Evolutionary conservation across 2,329 filamentous ascomycete genomes (phyloP).

Genomic region (Ophiocordyceps camponoti-floridani): DNA sequence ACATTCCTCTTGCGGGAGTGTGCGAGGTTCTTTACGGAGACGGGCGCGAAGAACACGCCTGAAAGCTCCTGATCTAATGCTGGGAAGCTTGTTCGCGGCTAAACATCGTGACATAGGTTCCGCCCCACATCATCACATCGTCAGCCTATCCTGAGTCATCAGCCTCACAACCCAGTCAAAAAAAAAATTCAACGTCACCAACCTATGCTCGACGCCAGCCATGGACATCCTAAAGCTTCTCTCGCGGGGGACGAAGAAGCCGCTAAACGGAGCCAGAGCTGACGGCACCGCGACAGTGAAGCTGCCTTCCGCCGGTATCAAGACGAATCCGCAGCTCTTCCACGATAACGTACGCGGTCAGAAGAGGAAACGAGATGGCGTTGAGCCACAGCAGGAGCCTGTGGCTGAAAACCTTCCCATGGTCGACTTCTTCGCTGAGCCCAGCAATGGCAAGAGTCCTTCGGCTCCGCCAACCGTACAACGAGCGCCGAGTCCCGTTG

Average conservation of each 20-base stretch:
- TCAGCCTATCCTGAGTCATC: background rate
- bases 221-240: slow-evolving; percentile 63
- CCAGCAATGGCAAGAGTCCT: background rate
- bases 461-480: background rate
- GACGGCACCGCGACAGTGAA: slow-evolving; percentile 17
- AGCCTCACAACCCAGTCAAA: background rate
- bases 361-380: slow-evolving; percentile 35
- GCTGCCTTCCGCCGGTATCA: slow-evolving; percentile 46
- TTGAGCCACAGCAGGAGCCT: slow-evolving; percentile 14
- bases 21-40: slow-evolving; percentile 85
- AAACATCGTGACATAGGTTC: background rate
- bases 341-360: slow-evolving; percentile 33
- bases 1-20: slow-evolving; percentile 84
- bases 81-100: background rate
- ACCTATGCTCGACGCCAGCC: background rate
- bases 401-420: slow-evolving; percentile 21
- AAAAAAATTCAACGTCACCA: too few relatives aligned
- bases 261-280: slow-evolving; percentile 16
- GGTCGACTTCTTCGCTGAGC: slow-evolving; percentile 40
- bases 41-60: slow-evolving; percentile 13
- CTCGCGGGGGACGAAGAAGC: slow-evolving; percentile 48
- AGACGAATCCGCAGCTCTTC: slow-evolving; percentile 52
- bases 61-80: background rate
- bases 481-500: slow-evolving; percentile 11
- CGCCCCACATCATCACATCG: background rate